Evolutionary conservation across 139 green algal species (phyloP), one percentile per base, ranked within the genome.

Genomic region (Coelastrella sp.): DNA sequence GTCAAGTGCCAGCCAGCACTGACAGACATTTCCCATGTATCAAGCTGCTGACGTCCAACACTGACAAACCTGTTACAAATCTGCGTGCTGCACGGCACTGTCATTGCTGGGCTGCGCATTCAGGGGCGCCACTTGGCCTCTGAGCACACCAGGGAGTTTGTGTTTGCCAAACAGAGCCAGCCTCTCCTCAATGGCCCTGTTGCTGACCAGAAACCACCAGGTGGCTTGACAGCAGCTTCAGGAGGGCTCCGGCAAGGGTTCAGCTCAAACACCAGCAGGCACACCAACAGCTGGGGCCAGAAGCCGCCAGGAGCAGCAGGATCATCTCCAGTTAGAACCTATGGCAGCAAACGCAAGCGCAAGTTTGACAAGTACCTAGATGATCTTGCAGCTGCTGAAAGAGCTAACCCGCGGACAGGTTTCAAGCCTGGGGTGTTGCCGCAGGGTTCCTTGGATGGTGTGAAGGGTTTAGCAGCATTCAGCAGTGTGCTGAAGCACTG

Each of bases 381-480:
- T 81, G 84, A 88, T 14, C 19, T 88, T 66, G 10, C 19, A 17
- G 68, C 35, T 24, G 84, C 84, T 56, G 66, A 65, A 9, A 20
- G 68, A 19, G 20, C 20, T 12, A 57, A 24, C 8, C 65, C 49
- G 24, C 22, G 20, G 24, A 27, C 19, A 78, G 84, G 84, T 0
- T 88, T 88, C 12, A 80, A 81, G 49, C 66, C 68, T 58, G 84
- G 68, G 49, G 68, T 80, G 24, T 7, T 80, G 66, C 84, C 84
- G 9, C 9, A 65, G 66, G 49, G 35, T 11, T 49, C 49, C 15
- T 80, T 88, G 15, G 84, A 57, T 15, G 68, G 25, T 8, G 68
- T 88, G n/a, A 88, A 88, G 84, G 84, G 84, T 20, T 72, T 88
- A 22, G 84, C 84, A 17, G 84, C 84, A 7, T 88, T 88, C 22